phyloP scores from a whole-genome alignment of 805 yeast genomes.

The Schizosaccharomyces lindneri region DNA sequence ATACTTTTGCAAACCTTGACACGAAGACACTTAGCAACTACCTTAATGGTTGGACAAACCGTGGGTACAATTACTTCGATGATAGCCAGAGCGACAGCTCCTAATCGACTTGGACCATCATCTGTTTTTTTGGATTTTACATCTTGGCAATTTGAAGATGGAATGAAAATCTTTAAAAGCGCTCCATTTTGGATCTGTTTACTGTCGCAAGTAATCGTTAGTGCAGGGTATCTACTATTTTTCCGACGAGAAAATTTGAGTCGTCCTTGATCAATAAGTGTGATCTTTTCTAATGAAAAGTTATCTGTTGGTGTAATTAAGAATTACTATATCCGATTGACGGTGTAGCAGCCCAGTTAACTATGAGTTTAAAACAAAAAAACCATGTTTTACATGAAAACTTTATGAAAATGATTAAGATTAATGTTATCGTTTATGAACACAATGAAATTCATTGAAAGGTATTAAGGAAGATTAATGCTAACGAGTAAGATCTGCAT shows the following conservation, averaged over 20 bases:
- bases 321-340: too few relatives aligned
- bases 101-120: not conserved
- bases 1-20: constrained; percentile 1
- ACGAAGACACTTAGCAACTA: not conserved
- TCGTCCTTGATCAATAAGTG: not conserved
- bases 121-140: not conserved
- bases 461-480: too few relatives aligned
- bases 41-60: not conserved
- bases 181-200: constrained; percentile 1
- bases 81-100: constrained; percentile 1
- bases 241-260: not conserved
- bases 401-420: too few relatives aligned
- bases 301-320: too few relatives aligned
- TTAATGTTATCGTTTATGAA: too few relatives aligned
- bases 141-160: not conserved
- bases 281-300: not conserved
- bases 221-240: not conserved
- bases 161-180: not conserved
- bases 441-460: too few relatives aligned
- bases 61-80: not conserved
- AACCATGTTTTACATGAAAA: too few relatives aligned
- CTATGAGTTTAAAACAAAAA: too few relatives aligned
- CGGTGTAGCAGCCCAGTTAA: too few relatives aligned
- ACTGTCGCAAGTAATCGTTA: not conserved
- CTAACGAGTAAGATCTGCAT: too few relatives aligned